Conservation (phyloP, 176 grass and related monocot species). For the Chrysopogon serrulatus region DNA sequence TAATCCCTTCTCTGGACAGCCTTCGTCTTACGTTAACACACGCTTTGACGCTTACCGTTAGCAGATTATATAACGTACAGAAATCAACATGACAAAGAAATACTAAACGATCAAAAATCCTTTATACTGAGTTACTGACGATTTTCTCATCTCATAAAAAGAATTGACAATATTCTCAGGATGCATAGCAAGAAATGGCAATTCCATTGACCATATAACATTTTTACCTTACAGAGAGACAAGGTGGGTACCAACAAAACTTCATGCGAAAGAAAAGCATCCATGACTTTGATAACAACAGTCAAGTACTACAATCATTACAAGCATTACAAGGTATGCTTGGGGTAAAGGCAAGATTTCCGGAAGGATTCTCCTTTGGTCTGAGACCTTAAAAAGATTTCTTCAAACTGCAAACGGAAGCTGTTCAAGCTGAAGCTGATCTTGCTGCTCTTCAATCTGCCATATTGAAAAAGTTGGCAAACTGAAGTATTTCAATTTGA, state of each 20-base stretch:
- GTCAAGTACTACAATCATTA: conserved; percentile 15
- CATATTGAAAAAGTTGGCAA: not conserved
- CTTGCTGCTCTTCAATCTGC: not conserved
- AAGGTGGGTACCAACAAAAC: not conserved
- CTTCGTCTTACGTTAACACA: too few relatives aligned
- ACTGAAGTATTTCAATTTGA: not conserved
- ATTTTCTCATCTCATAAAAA: too few relatives aligned
- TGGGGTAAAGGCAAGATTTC: not conserved
- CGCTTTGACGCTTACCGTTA: too few relatives aligned
- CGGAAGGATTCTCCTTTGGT: not conserved
- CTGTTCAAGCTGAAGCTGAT: too few relatives aligned
- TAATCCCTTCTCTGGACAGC: too few relatives aligned
- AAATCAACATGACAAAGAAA: not conserved
- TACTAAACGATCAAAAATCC: too few relatives aligned
- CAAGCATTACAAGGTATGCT: not conserved
- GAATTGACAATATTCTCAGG: too few relatives aligned
- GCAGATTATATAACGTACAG: too few relatives aligned
- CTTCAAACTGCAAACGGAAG: not conserved
- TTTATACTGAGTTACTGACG: not conserved
- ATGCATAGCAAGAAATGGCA: not conserved
- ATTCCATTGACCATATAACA: not conserved
- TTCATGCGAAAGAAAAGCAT: not conserved
- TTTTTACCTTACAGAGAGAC: not conserved
- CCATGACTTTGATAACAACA: not conserved
- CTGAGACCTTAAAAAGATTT: not conserved